Percentiles rank a stretch among this genome's conserved stretches.
Conservation (phyloP, 441 rosid genomes). For the Pelargonium myrrhifolium region DNA sequence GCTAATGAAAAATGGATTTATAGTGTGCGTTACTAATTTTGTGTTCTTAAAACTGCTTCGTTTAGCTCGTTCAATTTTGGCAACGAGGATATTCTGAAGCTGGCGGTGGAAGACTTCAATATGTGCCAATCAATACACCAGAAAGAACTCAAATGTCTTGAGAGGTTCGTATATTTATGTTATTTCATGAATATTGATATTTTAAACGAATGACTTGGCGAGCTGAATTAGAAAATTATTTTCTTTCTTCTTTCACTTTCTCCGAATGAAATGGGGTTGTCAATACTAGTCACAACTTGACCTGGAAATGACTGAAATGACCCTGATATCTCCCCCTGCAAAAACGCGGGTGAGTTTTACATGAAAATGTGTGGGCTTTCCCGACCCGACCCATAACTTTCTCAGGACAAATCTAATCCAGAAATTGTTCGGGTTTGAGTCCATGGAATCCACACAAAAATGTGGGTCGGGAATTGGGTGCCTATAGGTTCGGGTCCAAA, state of each 20-base stretch:
- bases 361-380: no score
- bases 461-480: no score
- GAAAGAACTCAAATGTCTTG: conserved; percentile 17
- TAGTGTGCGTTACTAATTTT: not conserved
- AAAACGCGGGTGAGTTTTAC: no score
- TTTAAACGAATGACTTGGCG: not conserved
- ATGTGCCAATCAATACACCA: conserved; percentile 7
- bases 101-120: conserved; percentile 10
- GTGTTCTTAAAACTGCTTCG: not conserved
- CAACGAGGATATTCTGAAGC: conserved; percentile 8
- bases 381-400: no score
- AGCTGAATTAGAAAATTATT: not conserved
- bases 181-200: no score
- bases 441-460: no score
- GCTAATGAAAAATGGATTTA: not conserved
- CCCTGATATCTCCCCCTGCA: no score
- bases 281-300: not conserved
- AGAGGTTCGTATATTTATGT: conserved; percentile 9
- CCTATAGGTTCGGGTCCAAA: no score
- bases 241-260: not conserved
- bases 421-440: no score
- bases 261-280: not conserved
- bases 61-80: not conserved
- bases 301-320: no score
- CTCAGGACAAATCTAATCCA: not conserved